A percentile compares a stretch with the other conserved stretches of the same genome.
These are phyloP conservation scores for Prunus salicina DNA, from an alignment of 306 rosid genomes.

Conservation along the genomic window DNA sequence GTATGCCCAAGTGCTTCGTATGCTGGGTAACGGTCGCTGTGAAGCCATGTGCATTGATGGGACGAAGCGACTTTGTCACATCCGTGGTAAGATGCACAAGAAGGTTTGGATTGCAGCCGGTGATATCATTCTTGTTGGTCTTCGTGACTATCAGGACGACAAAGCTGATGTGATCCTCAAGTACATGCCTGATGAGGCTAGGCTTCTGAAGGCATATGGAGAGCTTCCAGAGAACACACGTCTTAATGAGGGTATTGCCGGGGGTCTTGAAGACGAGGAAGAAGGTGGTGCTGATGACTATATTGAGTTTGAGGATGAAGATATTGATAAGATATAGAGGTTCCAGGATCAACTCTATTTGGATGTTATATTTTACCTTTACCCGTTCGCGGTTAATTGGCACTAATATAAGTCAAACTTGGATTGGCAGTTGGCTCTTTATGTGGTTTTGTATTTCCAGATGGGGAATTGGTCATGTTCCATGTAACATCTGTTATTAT, in stretches of 20 bases:
- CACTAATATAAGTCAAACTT: slow-evolving; percentile 7
- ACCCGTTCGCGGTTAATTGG: background rate
- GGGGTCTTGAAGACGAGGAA: slow-evolving; percentile 38
- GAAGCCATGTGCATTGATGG: slow-evolving; percentile 46
- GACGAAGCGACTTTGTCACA: slow-evolving; percentile 43
- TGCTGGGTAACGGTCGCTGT: slow-evolving; percentile 45
- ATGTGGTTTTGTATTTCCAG: slow-evolving; percentile 12
- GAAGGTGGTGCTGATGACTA: slow-evolving; percentile 38
- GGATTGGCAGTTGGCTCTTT: slow-evolving; percentile 8
- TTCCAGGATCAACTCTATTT: background rate
- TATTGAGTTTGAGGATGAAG: slow-evolving; percentile 48
- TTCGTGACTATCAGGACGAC: slow-evolving; percentile 50
- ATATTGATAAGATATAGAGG: slow-evolving; percentile 39
- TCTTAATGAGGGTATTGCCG: slow-evolving; percentile 41
- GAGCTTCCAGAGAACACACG: slow-evolving; percentile 48
- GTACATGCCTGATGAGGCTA: slow-evolving; percentile 54
- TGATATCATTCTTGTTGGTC: slow-evolving; percentile 45
- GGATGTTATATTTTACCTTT: slow-evolving; percentile 1
- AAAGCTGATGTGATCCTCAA: slow-evolving; percentile 51
- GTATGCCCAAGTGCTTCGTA: slow-evolving; percentile 46
- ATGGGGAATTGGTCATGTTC: slow-evolving; percentile 12
- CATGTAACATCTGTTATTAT: slow-evolving; percentile 25
- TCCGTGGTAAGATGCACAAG: slow-evolving; percentile 49
- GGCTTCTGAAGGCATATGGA: slow-evolving; percentile 48
- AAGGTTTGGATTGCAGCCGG: slow-evolving; percentile 58